Conservation (phyloP, 352 stramenopile species). For the Phytophthora litchii region DNA sequence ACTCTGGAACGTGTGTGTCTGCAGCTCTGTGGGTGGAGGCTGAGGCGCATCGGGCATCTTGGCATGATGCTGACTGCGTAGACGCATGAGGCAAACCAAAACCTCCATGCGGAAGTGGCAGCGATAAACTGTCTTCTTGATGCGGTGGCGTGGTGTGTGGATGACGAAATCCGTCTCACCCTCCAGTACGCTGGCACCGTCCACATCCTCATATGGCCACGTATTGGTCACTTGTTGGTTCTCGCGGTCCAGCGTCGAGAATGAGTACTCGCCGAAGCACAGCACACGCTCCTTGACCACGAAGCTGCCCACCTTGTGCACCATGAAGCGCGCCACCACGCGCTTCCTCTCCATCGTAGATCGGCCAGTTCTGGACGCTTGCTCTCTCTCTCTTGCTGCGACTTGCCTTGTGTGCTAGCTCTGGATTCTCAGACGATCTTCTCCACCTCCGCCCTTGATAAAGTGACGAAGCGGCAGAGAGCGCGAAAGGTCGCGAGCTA, state of each 20-base stretch:
- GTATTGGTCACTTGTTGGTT: slow-evolving; percentile 78
- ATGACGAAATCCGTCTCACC: slow-evolving; percentile 84
- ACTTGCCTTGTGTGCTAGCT: not conserved
- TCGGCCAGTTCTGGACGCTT: not conserved
- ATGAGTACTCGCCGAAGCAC: slow-evolving; percentile 76
- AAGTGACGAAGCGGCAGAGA: slow-evolving; percentile 30
- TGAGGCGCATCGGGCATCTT: slow-evolving; percentile 33
- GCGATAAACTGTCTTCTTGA: slow-evolving; percentile 85
- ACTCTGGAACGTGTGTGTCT: slow-evolving; percentile 58
- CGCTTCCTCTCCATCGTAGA: slow-evolving; percentile 56
- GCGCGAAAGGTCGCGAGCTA: slow-evolving; percentile 25
- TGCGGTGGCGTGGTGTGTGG: slow-evolving; percentile 70
- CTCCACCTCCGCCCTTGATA: not conserved
- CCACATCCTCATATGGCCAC: slow-evolving; percentile 84
- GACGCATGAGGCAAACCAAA: slow-evolving; percentile 77
- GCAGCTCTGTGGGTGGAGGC: slow-evolving; percentile 44
- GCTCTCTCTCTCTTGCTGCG: not conserved
- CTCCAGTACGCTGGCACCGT: slow-evolving; percentile 60
- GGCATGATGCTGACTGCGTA: slow-evolving; percentile 68
- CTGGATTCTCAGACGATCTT: slow-evolving; percentile 18
- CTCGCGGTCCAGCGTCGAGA: slow-evolving; percentile 76
- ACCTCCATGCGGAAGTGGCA: slow-evolving; percentile 87
- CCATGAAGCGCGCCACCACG: slow-evolving; percentile 80
- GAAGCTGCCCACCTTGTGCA: slow-evolving; percentile 85
- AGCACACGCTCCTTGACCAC: slow-evolving; percentile 86